Evolutionary conservation across 169 alveolate genomes (phyloP).

Genomic region (Cyclospora cayetanensis): DNA sequence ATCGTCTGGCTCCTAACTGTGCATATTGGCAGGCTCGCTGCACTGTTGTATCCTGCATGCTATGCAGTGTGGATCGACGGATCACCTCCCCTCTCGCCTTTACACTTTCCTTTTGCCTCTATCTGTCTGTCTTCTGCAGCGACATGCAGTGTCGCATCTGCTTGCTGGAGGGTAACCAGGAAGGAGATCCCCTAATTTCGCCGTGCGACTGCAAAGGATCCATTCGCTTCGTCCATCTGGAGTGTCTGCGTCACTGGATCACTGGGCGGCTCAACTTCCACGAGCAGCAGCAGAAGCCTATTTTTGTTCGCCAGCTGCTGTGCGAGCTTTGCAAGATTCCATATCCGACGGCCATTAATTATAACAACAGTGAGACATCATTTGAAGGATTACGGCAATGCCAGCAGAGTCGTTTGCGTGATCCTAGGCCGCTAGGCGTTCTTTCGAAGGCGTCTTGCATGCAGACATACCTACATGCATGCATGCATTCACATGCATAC

Average conservation of each 20-base stretch:
- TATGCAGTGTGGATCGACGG: neutral
- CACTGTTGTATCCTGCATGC: too few relatives aligned
- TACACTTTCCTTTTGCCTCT: neutral
- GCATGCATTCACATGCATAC: too few relatives aligned
- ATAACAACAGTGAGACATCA: conserved; percentile 77
- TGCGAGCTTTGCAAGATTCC: conserved; percentile 95
- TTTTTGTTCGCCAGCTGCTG: conserved; percentile 87
- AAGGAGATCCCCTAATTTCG: conserved; percentile 93
- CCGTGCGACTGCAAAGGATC: conserved; percentile 97
- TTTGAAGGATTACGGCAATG: too few relatives aligned
- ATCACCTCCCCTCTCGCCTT: neutral
- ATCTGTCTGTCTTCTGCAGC: neutral
- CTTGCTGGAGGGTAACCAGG: conserved; percentile 90
- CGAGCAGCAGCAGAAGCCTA: conserved; percentile 74
- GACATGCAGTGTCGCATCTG: conserved; percentile 93
- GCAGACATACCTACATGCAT: too few relatives aligned
- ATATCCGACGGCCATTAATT: conserved; percentile 86
- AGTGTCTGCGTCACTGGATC: conserved; percentile 96
- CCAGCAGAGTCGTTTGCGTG: too few relatives aligned
- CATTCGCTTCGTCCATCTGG: conserved; percentile 93
- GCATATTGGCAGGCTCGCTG: too few relatives aligned
- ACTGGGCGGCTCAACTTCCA: conserved; percentile 87
- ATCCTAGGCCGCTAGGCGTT: too few relatives aligned
- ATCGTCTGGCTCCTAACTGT: too few relatives aligned
- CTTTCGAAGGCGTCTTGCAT: too few relatives aligned